These are phyloP conservation scores for Silene noctiflora DNA, from an alignment of 179 eudicot genomes.

Conservation along the genomic window DNA sequence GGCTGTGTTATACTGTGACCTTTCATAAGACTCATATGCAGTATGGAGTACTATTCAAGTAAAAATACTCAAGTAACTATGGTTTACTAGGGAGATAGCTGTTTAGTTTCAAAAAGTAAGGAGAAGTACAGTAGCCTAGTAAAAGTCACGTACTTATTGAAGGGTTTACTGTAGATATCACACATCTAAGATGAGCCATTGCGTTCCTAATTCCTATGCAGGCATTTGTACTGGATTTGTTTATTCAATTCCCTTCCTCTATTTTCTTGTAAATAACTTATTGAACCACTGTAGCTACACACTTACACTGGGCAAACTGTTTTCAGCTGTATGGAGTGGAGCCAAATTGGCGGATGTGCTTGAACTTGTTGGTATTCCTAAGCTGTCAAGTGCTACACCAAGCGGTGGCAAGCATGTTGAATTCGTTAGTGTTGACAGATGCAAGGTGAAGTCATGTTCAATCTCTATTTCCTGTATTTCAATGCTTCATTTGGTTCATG, in stretches of 20 bases:
- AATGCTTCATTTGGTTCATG: background rate
- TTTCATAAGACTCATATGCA: background rate
- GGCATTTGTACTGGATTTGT: background rate
- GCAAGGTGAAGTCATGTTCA: conserved; percentile 57
- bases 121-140: background rate
- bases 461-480: background rate
- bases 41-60: background rate
- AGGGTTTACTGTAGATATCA: background rate
- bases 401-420: conserved; percentile 93
- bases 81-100: background rate
- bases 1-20: background rate
- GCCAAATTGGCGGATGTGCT: conserved; percentile 96
- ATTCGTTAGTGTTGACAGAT: conserved; percentile 90
- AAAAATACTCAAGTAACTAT: background rate
- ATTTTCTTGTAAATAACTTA: background rate
- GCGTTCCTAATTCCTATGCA: background rate
- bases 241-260: background rate
- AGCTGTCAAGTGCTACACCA: conserved; percentile 53
- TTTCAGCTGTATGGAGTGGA: conserved; percentile 91
- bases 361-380: conserved; percentile 72
- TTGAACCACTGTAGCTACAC: conserved; percentile 7
- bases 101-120: background rate
- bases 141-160: background rate
- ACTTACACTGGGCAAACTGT: conserved; percentile 21
- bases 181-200: background rate